These are phyloP conservation scores for Pharus latifolius DNA, from an alignment of 176 grass and related monocot genomes.

Conservation along the genomic window DNA sequence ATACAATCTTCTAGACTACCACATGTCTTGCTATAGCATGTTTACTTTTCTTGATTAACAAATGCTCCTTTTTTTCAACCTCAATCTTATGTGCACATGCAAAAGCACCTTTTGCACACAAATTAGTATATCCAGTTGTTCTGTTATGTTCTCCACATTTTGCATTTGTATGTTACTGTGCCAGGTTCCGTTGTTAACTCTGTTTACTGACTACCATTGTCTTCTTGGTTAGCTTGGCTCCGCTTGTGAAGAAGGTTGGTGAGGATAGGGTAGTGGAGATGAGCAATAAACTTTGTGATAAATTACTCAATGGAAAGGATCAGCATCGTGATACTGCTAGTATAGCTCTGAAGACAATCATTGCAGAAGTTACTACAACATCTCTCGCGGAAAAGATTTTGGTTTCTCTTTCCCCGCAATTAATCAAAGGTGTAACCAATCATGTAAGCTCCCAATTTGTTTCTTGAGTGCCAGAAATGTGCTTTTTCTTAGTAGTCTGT, in stretches of 20 bases:
- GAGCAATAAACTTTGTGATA: slow-evolving; percentile 87
- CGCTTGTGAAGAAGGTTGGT: slow-evolving; percentile 85
- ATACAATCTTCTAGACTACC: not conserved
- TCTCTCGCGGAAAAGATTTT: slow-evolving; percentile 90
- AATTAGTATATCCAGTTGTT: not conserved
- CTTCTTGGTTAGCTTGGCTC: slow-evolving; percentile 55
- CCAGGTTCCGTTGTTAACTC: not conserved
- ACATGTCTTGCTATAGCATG: not conserved
- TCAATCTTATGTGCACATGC: not conserved
- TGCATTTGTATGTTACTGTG: not conserved
- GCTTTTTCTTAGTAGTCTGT: not conserved
- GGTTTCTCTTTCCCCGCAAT: slow-evolving; percentile 62
- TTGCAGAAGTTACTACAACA: slow-evolving; percentile 67
- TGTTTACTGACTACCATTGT: not conserved
- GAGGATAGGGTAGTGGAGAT: slow-evolving; percentile 92
- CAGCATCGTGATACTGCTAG: slow-evolving; percentile 96
- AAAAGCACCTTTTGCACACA: not conserved
- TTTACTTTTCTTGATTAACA: not conserved
- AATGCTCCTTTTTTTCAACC: not conserved
- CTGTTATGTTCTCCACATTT: not conserved
- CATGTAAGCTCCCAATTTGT: slow-evolving; percentile 37
- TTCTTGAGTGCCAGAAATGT: not conserved
- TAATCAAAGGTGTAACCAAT: slow-evolving; percentile 68
- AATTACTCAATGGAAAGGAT: slow-evolving; percentile 94
- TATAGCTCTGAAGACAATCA: slow-evolving; percentile 94